Conservation (phyloP, 805 yeast species). For the Komagataella kurtzmanii region DNA sequence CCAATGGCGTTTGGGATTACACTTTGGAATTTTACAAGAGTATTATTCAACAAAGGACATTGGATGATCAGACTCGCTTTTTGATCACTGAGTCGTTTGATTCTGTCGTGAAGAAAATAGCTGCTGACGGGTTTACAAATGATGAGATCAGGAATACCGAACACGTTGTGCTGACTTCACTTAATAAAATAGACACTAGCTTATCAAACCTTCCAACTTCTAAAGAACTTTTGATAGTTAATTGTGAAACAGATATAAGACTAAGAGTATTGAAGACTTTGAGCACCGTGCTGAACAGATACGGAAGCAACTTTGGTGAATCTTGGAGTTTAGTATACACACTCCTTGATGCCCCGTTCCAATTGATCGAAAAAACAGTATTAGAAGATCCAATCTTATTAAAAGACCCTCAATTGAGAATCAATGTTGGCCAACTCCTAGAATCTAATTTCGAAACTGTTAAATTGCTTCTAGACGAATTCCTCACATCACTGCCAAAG, state of each 20-base stretch:
- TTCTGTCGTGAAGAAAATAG: constrained; percentile 26
- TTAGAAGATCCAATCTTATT: constrained; percentile 10
- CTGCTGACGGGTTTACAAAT: constrained; percentile 24
- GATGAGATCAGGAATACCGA: constrained; percentile 20
- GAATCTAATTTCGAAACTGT: constrained; percentile 71
- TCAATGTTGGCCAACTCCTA: constrained; percentile 36
- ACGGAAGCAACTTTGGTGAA: constrained; percentile 42
- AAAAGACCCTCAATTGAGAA: constrained; percentile 22
- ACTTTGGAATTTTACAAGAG: constrained; percentile 23
- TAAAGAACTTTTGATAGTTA: constrained; percentile 29
- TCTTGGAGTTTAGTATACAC: constrained; percentile 65
- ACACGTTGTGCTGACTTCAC: constrained; percentile 30
- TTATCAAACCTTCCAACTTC: constrained; percentile 25
- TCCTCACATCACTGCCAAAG: constrained; percentile 58
- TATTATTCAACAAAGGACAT: constrained; percentile 27
- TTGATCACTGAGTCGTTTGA: constrained; percentile 39
- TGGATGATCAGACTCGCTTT: constrained; percentile 30
- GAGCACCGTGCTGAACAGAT: constrained; percentile 63
- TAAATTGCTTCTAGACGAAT: constrained; percentile 77
- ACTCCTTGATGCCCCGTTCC: constrained; percentile 49
- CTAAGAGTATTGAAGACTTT: constrained; percentile 48
- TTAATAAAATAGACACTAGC: constrained; percentile 28
- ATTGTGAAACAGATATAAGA: constrained; percentile 57
- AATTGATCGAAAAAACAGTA: constrained; percentile 15
- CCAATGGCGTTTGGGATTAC: background rate